Evolutionary conservation across 805 yeast genomes (phyloP).

Genomic region (Saccharomyces jurei): DNA sequence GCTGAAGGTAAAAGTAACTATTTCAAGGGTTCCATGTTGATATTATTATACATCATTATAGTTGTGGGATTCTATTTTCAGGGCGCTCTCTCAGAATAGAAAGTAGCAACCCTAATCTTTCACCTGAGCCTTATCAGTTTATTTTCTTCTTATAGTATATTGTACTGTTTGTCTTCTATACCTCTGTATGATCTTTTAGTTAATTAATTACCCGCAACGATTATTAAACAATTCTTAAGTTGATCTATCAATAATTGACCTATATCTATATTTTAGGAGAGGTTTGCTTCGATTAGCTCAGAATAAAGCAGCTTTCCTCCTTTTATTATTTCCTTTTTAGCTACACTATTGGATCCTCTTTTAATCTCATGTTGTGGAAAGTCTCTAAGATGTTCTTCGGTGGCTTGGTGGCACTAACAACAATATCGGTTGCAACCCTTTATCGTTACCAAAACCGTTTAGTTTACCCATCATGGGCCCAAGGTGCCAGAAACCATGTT

Average conservation of each 20-base stretch:
- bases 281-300: background rate
- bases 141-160: background rate
- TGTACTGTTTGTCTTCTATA: background rate
- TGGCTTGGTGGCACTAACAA: constrained; percentile 38
- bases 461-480: constrained; percentile 78
- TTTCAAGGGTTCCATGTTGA: constrained; percentile 86
- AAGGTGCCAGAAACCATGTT: constrained; percentile 61
- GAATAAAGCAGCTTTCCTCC: background rate
- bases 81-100: constrained; percentile 20
- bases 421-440: constrained; percentile 42
- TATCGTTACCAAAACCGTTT: constrained; percentile 56
- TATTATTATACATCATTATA: constrained; percentile 68
- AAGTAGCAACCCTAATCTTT: background rate
- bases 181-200: background rate
- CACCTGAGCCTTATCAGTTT: background rate
- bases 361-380: constrained; percentile 9
- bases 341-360: background rate
- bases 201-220: background rate
- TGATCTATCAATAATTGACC: background rate
- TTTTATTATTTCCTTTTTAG: background rate
- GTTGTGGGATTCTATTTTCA: constrained; percentile 72
- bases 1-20: constrained; percentile 96
- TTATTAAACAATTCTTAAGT: background rate
- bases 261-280: background rate
- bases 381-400: constrained; percentile 33